Percentiles rank a stretch among this genome's conserved stretches.
These are phyloP conservation scores for Mesotaenium endlicherianum DNA, from an alignment of 139 green algal genomes.

Conservation along the genomic window DNA sequence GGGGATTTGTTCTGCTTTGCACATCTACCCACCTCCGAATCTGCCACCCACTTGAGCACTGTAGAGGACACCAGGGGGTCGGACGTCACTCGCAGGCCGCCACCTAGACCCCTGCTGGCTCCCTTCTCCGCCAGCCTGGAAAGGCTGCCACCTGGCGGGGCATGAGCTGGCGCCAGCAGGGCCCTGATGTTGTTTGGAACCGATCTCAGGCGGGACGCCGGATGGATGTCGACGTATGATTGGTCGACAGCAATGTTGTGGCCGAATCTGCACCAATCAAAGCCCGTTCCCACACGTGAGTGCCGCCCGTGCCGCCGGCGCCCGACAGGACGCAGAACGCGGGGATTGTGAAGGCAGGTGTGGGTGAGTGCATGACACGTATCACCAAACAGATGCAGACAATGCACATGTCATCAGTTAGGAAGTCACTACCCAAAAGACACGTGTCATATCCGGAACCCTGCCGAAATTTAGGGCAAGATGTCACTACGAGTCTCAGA, in stretches of 20 bases:
- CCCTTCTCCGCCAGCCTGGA: not conserved
- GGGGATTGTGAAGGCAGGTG: too few relatives aligned
- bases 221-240: not conserved
- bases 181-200: not conserved
- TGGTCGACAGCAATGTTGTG: slow-evolving; percentile 4
- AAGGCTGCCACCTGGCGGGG: not conserved
- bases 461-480: too few relatives aligned
- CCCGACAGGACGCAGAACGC: too few relatives aligned
- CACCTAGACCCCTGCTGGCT: not conserved
- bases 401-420: too few relatives aligned
- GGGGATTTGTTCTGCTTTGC: too few relatives aligned
- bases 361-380: too few relatives aligned
- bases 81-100: not conserved
- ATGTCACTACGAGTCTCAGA: too few relatives aligned
- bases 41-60: slow-evolving; percentile 37
- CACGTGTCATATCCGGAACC: too few relatives aligned
- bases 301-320: too few relatives aligned
- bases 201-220: not conserved
- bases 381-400: too few relatives aligned
- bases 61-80: slow-evolving; percentile 2
- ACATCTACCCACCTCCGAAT: slow-evolving; percentile 12
- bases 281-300: too few relatives aligned
- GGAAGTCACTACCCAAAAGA: too few relatives aligned
- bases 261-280: not conserved
- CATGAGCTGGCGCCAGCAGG: not conserved